phyloP scores from a whole-genome alignment of 176 grass and related monocot genomes.

The Carex cristatella region DNA sequence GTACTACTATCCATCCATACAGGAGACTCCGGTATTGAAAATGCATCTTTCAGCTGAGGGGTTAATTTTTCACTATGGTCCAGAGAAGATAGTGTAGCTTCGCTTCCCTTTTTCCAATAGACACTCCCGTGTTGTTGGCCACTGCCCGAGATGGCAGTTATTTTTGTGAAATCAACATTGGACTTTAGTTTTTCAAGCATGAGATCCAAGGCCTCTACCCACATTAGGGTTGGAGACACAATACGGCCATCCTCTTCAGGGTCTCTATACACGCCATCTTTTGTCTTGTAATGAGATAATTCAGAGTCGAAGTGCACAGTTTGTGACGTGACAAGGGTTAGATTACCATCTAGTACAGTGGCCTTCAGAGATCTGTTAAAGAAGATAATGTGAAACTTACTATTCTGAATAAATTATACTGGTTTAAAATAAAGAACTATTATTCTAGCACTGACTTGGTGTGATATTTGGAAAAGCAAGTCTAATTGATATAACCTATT shows the following conservation, averaged over 20 bases:
- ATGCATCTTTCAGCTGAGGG: conserved; percentile 54
- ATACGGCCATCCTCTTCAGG: conserved; percentile 58
- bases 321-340: conserved; percentile 64
- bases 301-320: conserved; percentile 83
- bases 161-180: conserved; percentile 57
- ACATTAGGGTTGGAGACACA: conserved; percentile 85
- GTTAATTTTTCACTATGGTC: conserved; percentile 52
- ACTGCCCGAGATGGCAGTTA: conserved; percentile 70
- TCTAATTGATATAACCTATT: too few relatives aligned
- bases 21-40: conserved; percentile 71
- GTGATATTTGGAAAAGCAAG: background rate
- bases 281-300: conserved; percentile 68
- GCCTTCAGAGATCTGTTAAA: conserved; percentile 72
- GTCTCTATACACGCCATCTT: conserved; percentile 87
- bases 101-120: conserved; percentile 79
- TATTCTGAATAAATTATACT: background rate
- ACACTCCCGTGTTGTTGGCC: conserved; percentile 96
- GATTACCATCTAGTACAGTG: conserved; percentile 58
- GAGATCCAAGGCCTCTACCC: conserved; percentile 85
- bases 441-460: background rate
- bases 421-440: background rate
- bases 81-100: conserved; percentile 53
- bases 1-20: conserved; percentile 99
- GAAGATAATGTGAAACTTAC: conserved; percentile 21
- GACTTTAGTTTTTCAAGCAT: conserved; percentile 74